A percentile compares a stretch with the other conserved stretches of the same genome.
Evolutionary conservation across 2,329 filamentous ascomycete genomes (phyloP).

Genomic region (Fusarium tanahbumbuense): DNA sequence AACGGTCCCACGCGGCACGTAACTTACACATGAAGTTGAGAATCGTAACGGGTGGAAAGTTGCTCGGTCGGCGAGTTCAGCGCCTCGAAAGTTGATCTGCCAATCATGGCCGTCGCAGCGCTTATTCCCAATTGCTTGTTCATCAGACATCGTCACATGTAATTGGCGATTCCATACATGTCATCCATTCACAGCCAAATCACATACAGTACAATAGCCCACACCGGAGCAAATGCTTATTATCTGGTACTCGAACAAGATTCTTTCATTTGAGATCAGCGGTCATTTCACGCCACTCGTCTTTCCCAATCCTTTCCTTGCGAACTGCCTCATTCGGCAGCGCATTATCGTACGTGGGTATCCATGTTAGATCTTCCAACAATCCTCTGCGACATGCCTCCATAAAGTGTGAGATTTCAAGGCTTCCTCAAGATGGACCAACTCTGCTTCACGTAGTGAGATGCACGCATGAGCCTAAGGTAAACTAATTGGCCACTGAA

Average conservation of each 20-base stretch:
- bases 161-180: not conserved
- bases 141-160: not conserved
- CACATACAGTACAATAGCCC: constrained; percentile 22
- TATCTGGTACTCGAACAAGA: constrained; percentile 45
- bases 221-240: constrained; percentile 25
- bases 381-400: not conserved
- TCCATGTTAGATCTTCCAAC: constrained; percentile 17
- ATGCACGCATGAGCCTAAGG: not conserved
- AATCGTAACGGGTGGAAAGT: not conserved
- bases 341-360: constrained; percentile 20
- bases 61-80: not conserved
- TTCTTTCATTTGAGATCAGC: constrained; percentile 33
- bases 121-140: not conserved
- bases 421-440: not conserved
- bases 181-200: constrained; percentile 4
- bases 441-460: not conserved
- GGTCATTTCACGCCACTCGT: constrained; percentile 30
- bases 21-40: not conserved
- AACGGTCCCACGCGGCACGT: constrained; percentile 1
- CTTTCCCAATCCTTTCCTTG: constrained; percentile 21
- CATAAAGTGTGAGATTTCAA: not conserved
- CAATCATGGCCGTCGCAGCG: not conserved
- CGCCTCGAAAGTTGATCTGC: not conserved
- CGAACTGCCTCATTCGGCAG: constrained; percentile 7
- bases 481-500: not conserved